Evolutionary conservation across 1,139 yeast genomes (phyloP), one percentile per base, ranked within the genome.

Genomic region (Lodderomyces oxycetoniae): DNA sequence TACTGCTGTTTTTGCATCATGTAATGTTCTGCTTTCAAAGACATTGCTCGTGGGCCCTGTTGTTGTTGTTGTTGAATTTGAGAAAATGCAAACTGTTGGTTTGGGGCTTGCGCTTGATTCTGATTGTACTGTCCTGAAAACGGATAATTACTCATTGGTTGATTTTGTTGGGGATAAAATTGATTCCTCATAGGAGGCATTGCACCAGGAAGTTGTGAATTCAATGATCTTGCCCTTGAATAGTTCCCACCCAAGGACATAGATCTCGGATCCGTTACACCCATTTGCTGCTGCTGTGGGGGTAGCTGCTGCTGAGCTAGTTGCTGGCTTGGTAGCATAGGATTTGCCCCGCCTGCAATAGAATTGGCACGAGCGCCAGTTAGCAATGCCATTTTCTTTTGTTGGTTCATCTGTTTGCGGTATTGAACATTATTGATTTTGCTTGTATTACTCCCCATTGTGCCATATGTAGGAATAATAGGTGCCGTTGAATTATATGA

Each of bases 401-500:
- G 81, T 9, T 75, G 77, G 36, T 79, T 78, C 71, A 78, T 69
- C 45, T 73, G 80, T 46, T 80, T 82, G 43, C 93, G 63, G 50
- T 83, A 82, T 41, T 78, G 79, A 7, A 74, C 61, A 45, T 74
- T 79, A 42, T 60, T 67, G 49, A 60, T 48, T 26, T 53, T 52
- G 26, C 56, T 50, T 9, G 48, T 45, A 21, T 49, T 49, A 11
- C 48, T 46, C 17, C 34, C 35, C 5, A 46, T 42, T 8, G 47
- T 38, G 0, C 69, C 65, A 9, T 82, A 37, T 0, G 86, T 79
- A 7, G 93, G 93, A 28, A 83, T 82, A 43, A 80, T 76, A 4
- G 91, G 89, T 0, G 86, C 71, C 0, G 88, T 71, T 26, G 67
- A 58, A 2, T 81, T 81, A 49, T 79, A 79, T 4, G 86, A 87